Evolutionary conservation across 169 alveolate genomes (phyloP).

Genomic region (Plasmodium cynomolgi): DNA sequence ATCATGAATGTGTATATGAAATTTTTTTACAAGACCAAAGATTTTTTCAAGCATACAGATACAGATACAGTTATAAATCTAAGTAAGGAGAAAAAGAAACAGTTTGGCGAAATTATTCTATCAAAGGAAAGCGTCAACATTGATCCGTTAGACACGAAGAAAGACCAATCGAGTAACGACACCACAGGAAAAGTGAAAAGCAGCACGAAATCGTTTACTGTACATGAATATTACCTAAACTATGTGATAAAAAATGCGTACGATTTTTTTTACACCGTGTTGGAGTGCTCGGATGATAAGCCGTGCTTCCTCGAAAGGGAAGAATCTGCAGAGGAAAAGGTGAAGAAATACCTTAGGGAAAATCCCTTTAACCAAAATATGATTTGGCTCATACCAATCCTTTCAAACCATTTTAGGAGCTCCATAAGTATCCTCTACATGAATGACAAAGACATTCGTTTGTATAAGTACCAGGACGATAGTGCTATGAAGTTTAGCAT

Average conservation of each 20-base stretch:
- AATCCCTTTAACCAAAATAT: slow-evolving; percentile 48
- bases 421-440: slow-evolving; percentile 28
- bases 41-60: neutral
- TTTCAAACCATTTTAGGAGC: slow-evolving; percentile 51
- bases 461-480: slow-evolving; percentile 62
- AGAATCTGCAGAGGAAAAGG: neutral
- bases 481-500: slow-evolving; percentile 43
- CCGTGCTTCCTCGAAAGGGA: slow-evolving; percentile 20
- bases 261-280: slow-evolving; percentile 33
- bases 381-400: slow-evolving; percentile 70
- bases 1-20: slow-evolving; percentile 34
- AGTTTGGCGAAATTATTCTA: slow-evolving; percentile 14
- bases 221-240: slow-evolving; percentile 15
- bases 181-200: neutral
- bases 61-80: neutral
- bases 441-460: slow-evolving; percentile 9
- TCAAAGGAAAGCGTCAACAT: neutral
- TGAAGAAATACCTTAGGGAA: slow-evolving; percentile 19
- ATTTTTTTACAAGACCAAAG: slow-evolving; percentile 16
- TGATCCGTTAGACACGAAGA: neutral
- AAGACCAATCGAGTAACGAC: neutral
- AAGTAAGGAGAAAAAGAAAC: slow-evolving; percentile 18
- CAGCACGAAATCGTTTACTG: neutral
- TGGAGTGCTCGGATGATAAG: slow-evolving; percentile 5
- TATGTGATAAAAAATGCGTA: slow-evolving; percentile 20